phyloP scores from a whole-genome alignment of 768 basidiomycete species.

The Lentinula raphanica region DNA sequence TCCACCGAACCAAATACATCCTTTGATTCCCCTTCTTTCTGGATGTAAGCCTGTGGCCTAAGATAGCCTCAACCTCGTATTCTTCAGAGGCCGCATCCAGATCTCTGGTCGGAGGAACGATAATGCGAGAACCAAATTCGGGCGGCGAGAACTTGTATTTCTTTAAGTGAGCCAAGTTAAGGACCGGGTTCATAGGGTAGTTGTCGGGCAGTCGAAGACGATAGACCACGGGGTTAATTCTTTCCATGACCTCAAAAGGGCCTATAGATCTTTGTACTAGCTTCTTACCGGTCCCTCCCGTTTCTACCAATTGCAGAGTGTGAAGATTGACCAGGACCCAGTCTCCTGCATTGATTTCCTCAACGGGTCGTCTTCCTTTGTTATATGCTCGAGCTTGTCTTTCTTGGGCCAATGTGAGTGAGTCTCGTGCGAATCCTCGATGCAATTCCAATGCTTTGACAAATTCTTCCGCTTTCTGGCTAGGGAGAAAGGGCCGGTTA shows the following conservation, averaged over 20 bases:
- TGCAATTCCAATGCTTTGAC: conserved; percentile 2
- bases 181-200: conserved; percentile 21
- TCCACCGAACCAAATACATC: conserved; percentile 7
- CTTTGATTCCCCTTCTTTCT: background rate
- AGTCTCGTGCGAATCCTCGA: conserved; percentile 12
- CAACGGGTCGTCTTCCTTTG: conserved; percentile 9
- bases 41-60: background rate
- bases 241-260: conserved; percentile 22
- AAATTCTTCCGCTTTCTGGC: conserved; percentile 10
- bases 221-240: conserved; percentile 19
- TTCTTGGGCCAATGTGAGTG: conserved; percentile 16
- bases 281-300: conserved; percentile 18
- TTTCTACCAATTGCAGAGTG: conserved; percentile 16
- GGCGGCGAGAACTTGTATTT: conserved; percentile 13
- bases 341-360: conserved; percentile 15
- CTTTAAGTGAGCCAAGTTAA: conserved; percentile 20
- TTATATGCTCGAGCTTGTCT: conserved; percentile 18
- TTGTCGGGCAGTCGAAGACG: conserved; percentile 16
- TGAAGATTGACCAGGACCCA: conserved; percentile 22
- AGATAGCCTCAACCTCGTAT: conserved; percentile 8
- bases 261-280: conserved; percentile 19
- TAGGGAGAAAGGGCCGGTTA: conserved; percentile 5
- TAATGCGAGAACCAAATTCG: background rate
- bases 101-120: background rate
- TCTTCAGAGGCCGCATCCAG: background rate